Base-by-base conservation (phyloP, 176 grass and related monocot species). In the Oropetium thomaeum region DNA sequence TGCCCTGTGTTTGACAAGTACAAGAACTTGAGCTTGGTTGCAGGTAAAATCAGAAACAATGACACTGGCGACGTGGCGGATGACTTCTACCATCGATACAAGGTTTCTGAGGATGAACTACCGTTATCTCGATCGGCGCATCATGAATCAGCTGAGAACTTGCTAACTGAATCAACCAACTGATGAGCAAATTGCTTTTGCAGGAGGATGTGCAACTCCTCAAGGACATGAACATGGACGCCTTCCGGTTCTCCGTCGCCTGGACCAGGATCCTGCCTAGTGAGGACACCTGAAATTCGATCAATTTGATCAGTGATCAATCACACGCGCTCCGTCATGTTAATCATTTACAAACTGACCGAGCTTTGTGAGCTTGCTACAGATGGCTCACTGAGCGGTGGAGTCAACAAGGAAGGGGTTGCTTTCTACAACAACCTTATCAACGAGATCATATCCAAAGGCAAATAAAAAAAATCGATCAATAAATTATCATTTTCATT, bases 401-500 rank as follows among this genome's bases (percentile, higher is more conserved):
- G 92, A 62, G n/a, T 96, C 28, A 96, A 89, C 74, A 77, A 70
- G 62, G 64, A 87, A 13, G 92, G 89, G 25, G 73, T 96, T 13
- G 65, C 65, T 19, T 96, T 87, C 71, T 96, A 96, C 84, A 96
- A 92, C 74, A 85, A n/a, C 45, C 64, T 96, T 17, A 92, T 96
- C 74, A 70, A 89, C 9, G 84, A 89, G 35, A 27, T 89, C 68
- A 55, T 92, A 29, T 71, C 78, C 7, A 80, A 89, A 52, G 92
- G 89, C 86, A 19, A n/a, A n/a, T n/a, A n/a, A n/a, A n/a, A n/a
- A n/a, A n/a, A n/a, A 27, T 44, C 1, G 4, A 49, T 25, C 22
- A 32, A 34, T 23, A n/a, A 40, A 14, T 9, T 17, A 9, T 22
- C 13, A 9, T 20, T 28, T 7, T 0, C 66, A 37, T 47, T 61